Evolutionary conservation across 2,329 filamentous ascomycete species (phyloP).

Genomic region (Chaetomium sp.): DNA sequence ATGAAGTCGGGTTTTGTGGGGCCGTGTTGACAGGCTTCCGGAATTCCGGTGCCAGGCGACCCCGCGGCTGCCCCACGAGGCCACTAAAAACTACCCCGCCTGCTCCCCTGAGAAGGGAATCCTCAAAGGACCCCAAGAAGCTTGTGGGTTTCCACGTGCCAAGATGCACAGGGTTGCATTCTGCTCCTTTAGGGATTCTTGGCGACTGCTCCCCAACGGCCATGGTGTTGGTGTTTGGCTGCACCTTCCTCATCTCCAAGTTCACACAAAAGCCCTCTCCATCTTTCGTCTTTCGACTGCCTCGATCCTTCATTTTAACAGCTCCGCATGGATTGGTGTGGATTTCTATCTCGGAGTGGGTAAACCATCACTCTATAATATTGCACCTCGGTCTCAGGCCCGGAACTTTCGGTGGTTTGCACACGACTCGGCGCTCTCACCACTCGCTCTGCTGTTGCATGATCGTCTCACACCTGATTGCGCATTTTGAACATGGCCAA

Average conservation of each 20-base stretch:
- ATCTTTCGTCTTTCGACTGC: not conserved
- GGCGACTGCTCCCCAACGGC: slow-evolving; percentile 5
- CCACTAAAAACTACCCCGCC: too few species aligned
- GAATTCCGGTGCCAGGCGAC: not conserved
- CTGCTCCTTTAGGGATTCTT: slow-evolving; percentile 2
- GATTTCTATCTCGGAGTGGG: not conserved
- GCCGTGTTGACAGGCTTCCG: not conserved
- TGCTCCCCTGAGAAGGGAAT: not conserved
- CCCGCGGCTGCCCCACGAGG: not conserved
- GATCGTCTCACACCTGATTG: slow-evolving; percentile 22
- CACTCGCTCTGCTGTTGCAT: slow-evolving; percentile 1
- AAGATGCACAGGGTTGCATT: not conserved
- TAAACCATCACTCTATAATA: not conserved
- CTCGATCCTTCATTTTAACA: not conserved
- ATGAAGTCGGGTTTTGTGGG: not conserved
- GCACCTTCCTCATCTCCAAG: not conserved
- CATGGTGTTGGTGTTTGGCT: not conserved
- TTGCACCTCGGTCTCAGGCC: not conserved
- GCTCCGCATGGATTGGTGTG: not conserved
- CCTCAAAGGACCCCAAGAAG: not conserved
- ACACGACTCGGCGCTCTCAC: not conserved
- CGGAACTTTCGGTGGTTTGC: not conserved
- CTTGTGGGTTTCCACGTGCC: not conserved
- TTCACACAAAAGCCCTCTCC: not conserved
- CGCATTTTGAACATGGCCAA: slow-evolving; percentile 56